Conservation (phyloP, 495 filamentous ascomycete genomes). For the Achaetomiella virescens region DNA sequence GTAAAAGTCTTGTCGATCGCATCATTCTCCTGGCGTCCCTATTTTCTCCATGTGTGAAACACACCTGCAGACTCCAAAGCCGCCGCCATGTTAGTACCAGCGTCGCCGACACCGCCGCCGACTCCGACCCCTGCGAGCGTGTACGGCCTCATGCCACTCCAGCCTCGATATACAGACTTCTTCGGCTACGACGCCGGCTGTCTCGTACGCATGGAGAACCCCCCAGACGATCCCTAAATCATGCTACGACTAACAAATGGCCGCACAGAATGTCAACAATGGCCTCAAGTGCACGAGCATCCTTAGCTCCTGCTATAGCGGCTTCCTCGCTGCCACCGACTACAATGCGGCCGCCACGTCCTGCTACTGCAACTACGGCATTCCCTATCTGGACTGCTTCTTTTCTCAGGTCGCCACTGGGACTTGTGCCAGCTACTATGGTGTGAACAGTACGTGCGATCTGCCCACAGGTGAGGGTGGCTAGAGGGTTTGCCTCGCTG, state of each 20-base stretch:
- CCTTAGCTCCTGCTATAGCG: conserved; percentile 13
- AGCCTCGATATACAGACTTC: conserved; percentile 10
- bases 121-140: conserved; percentile 9
- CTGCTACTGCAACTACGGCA: conserved; percentile 21
- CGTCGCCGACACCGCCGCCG: conserved; percentile 8
- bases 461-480: background rate
- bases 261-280: background rate
- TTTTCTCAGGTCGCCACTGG: conserved; percentile 10
- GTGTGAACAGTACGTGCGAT: background rate
- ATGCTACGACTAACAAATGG: background rate
- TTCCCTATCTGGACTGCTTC: conserved; percentile 18
- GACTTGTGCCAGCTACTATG: conserved; percentile 11
- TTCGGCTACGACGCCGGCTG: conserved; percentile 1
- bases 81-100: conserved; percentile 6
- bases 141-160: conserved; percentile 5
- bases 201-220: background rate
- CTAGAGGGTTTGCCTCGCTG: background rate
- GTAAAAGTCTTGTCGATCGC: no score
- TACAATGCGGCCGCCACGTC: background rate
- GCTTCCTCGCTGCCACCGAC: background rate
- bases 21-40: background rate
- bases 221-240: background rate
- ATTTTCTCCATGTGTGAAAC: no score
- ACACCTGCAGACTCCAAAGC: background rate
- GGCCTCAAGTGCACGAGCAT: conserved; percentile 6